Evolutionary conservation across 768 basidiomycete species (phyloP).

Genomic region (Trametes cinnabarina): DNA sequence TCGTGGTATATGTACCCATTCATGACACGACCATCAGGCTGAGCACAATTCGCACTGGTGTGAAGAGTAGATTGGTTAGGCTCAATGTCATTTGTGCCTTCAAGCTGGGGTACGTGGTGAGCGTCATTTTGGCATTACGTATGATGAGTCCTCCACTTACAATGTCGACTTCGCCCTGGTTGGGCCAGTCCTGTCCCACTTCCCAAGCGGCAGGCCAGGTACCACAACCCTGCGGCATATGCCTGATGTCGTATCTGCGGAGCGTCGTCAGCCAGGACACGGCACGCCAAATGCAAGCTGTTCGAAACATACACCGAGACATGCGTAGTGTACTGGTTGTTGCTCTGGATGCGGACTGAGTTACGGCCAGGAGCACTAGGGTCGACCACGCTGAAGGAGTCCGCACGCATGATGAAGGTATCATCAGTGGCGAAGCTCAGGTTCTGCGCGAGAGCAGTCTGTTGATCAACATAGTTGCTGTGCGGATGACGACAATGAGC

Average conservation of each 20-base stretch:
- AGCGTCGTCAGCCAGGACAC: neutral
- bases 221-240: slow-evolving; percentile 54
- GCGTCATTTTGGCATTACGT: neutral
- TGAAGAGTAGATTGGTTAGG: slow-evolving; percentile 57
- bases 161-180: slow-evolving; percentile 42
- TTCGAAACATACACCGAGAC: slow-evolving; percentile 30
- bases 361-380: slow-evolving; percentile 54
- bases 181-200: slow-evolving; percentile 49
- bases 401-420: slow-evolving; percentile 56
- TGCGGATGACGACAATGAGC: neutral
- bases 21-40: slow-evolving; percentile 41
- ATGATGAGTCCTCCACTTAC: slow-evolving; percentile 12
- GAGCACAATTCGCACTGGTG: slow-evolving; percentile 54
- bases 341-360: slow-evolving; percentile 55
- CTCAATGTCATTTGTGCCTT: slow-evolving; percentile 56
- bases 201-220: slow-evolving; percentile 65
- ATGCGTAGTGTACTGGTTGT: slow-evolving; percentile 49
- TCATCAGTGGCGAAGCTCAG: slow-evolving; percentile 55
- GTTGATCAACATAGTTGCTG: slow-evolving; percentile 45
- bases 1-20: slow-evolving; percentile 39
- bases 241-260: slow-evolving; percentile 43
- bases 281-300: slow-evolving; percentile 26
- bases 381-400: slow-evolving; percentile 45
- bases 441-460: slow-evolving; percentile 52
- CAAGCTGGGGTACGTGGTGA: slow-evolving; percentile 27